Conservation (phyloP, 1,284 basidiomycete genomes). For the Kwoniella shivajii region DNA sequence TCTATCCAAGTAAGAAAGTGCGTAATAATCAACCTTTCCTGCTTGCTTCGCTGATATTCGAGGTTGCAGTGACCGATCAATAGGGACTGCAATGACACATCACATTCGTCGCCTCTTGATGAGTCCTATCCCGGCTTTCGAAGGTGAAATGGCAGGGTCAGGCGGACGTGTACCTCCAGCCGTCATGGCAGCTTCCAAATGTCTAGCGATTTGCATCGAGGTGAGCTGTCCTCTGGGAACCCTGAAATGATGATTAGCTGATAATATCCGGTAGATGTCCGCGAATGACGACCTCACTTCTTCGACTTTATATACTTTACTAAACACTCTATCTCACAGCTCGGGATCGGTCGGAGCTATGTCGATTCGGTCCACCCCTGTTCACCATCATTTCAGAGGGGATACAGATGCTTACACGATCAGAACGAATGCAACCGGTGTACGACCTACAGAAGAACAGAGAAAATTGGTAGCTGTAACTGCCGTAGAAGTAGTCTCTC, state of each 20-base stretch:
- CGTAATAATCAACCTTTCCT: slow-evolving; percentile 21
- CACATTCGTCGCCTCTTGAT: slow-evolving; percentile 87
- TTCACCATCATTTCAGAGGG: slow-evolving; percentile 11
- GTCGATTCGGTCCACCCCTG: slow-evolving; percentile 30
- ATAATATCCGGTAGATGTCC: slow-evolving; percentile 62
- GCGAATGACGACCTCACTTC: slow-evolving; percentile 87
- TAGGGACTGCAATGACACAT: slow-evolving; percentile 72
- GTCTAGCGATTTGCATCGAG: slow-evolving; percentile 84
- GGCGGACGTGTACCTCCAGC: slow-evolving; percentile 59
- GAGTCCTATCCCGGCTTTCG: slow-evolving; percentile 82
- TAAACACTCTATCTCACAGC: slow-evolving; percentile 86
- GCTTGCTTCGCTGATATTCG: not conserved
- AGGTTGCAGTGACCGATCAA: slow-evolving; percentile 70
- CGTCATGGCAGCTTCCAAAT: slow-evolving; percentile 81
- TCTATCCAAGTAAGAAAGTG: slow-evolving; percentile 71
- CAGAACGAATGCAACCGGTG: slow-evolving; percentile 21
- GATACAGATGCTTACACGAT: slow-evolving; percentile 17
- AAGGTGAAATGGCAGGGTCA: slow-evolving; percentile 69
- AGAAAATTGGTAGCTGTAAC: slow-evolving; percentile 81
- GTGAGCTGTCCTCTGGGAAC: slow-evolving; percentile 53
- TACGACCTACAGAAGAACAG: slow-evolving; percentile 71
- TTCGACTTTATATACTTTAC: slow-evolving; percentile 92
- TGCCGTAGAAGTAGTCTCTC: slow-evolving; percentile 84
- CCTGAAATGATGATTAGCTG: not conserved
- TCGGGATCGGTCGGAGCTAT: slow-evolving; percentile 53